phyloP scores from a whole-genome alignment of 164 flowering plant species.

The Aristolochia contorta region DNA sequence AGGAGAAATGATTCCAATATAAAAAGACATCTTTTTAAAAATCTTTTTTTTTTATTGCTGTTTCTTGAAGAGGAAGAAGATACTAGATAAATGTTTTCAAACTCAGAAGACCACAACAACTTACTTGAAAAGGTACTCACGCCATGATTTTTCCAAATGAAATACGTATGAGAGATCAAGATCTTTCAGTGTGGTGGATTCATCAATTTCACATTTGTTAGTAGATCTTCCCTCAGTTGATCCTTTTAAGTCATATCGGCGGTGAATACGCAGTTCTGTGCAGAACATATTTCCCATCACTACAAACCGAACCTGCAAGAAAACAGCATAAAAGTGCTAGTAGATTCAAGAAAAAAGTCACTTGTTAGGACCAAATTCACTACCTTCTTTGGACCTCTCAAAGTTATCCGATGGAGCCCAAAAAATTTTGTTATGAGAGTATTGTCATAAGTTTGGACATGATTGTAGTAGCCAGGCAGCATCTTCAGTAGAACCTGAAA shows the following conservation, averaged over 20 bases:
- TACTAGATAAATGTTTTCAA: neutral
- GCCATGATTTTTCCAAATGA: constrained; percentile 75
- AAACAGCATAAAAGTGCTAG: neutral
- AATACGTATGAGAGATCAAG: constrained; percentile 72
- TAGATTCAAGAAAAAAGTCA: neutral
- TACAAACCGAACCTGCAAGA: constrained; percentile 74
- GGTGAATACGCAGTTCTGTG: constrained; percentile 80
- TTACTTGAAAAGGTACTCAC: constrained; percentile 66
- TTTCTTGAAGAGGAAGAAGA: neutral
- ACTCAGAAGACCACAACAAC: constrained; percentile 7
- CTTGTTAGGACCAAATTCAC: neutral
- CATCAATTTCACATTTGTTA: constrained; percentile 34
- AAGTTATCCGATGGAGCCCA: constrained; percentile 69
- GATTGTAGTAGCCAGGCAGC: constrained; percentile 72
- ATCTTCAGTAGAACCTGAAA: constrained; percentile 64
- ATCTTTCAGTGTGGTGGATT: constrained; percentile 80
- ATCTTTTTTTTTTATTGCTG: neutral
- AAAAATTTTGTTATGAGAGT: constrained; percentile 94
- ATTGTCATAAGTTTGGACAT: constrained; percentile 67
- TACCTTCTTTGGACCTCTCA: constrained; percentile 66
- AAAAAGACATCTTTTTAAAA: neutral
- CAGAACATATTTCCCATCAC: constrained; percentile 98
- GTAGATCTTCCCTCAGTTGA: constrained; percentile 80
- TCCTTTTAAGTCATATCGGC: constrained; percentile 91
- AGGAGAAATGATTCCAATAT: neutral